Evolutionary conservation across 2,329 filamentous ascomycete genomes (phyloP).

Genomic region (Knoxdaviesia proteae): DNA sequence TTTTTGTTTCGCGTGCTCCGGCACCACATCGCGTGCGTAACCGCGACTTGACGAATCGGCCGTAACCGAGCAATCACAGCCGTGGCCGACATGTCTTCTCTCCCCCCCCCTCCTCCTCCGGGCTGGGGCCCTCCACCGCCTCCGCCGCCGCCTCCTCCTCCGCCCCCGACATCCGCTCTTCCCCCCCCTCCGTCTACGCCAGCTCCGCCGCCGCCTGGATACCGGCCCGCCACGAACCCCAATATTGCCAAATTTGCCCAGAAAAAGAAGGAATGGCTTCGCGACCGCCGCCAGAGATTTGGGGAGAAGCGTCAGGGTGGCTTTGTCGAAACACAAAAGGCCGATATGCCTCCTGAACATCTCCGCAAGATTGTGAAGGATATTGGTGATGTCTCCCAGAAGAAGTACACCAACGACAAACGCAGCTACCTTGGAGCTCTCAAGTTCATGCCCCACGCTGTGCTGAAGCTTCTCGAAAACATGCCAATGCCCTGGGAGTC

Average conservation of each 20-base stretch:
- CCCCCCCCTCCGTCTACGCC: constrained; percentile 35
- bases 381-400: constrained; percentile 97
- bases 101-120: constrained; percentile 33
- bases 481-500: constrained; percentile 99
- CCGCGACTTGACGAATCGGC: constrained; percentile 23
- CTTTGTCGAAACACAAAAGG: constrained; percentile 95
- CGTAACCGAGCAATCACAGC: constrained; percentile 39
- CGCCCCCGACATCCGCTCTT: constrained; percentile 31
- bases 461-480: constrained; percentile 91
- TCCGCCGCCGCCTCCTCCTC: constrained; percentile 32
- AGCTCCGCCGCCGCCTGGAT: constrained; percentile 68
- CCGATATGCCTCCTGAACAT: constrained; percentile 96
- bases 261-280: constrained; percentile 98
- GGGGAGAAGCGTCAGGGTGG: constrained; percentile 93
- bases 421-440: constrained; percentile 89
- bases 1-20: too few species aligned
- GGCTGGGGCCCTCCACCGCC: constrained; percentile 30
- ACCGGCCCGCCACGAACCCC: constrained; percentile 59
- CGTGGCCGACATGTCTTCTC: constrained; percentile 28
- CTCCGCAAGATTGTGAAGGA: constrained; percentile 94
- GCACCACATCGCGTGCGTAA: not conserved
- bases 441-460: constrained; percentile 98
- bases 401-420: constrained; percentile 98
- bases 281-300: constrained; percentile 75
- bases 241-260: constrained; percentile 87